phyloP scores from a whole-genome alignment of 805 yeast genomes.

The Candida golubevii region DNA sequence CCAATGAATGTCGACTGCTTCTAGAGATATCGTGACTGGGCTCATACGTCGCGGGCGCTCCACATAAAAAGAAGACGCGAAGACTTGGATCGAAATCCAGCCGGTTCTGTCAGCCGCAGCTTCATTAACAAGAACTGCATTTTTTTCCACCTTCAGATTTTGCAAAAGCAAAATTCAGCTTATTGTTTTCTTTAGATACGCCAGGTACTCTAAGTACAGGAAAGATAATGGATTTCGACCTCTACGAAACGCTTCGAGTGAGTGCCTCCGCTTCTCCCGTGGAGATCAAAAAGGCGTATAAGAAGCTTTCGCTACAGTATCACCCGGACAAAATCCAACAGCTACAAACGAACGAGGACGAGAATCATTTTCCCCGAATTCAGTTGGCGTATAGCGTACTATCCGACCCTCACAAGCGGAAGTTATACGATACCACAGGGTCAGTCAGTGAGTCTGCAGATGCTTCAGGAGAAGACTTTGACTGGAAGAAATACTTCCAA shows the following conservation, averaged over 20 bases:
- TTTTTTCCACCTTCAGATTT: no score
- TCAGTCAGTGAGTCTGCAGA: slow-evolving; percentile 39
- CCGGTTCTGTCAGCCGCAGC: no score
- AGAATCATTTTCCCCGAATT: slow-evolving; percentile 53
- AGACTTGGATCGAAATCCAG: background rate
- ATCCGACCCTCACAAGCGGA: slow-evolving; percentile 52
- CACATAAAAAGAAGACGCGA: slow-evolving; percentile 8
- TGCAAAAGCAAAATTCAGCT: no score
- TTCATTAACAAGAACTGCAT: no score
- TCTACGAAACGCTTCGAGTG: slow-evolving; percentile 53
- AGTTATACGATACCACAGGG: slow-evolving; percentile 68
- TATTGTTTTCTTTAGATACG: no score
- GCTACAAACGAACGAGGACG: slow-evolving; percentile 15
- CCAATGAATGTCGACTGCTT: no score
- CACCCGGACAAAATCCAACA: slow-evolving; percentile 30
- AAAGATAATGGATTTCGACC: slow-evolving; percentile 44
- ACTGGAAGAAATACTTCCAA: slow-evolving; percentile 58
- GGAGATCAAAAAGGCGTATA: slow-evolving; percentile 54
- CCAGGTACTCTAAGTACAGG: no score
- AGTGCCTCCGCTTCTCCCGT: slow-evolving; percentile 38
- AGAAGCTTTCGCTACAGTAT: slow-evolving; percentile 21
- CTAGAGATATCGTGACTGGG: background rate
- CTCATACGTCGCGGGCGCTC: background rate
- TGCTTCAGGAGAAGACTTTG: slow-evolving; percentile 38
- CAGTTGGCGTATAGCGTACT: slow-evolving; percentile 73